Evolutionary conservation across 2,329 filamentous ascomycete genomes (phyloP), one percentile per base, ranked within the genome.

Genomic region (Arthrobotrys iridis): DNA sequence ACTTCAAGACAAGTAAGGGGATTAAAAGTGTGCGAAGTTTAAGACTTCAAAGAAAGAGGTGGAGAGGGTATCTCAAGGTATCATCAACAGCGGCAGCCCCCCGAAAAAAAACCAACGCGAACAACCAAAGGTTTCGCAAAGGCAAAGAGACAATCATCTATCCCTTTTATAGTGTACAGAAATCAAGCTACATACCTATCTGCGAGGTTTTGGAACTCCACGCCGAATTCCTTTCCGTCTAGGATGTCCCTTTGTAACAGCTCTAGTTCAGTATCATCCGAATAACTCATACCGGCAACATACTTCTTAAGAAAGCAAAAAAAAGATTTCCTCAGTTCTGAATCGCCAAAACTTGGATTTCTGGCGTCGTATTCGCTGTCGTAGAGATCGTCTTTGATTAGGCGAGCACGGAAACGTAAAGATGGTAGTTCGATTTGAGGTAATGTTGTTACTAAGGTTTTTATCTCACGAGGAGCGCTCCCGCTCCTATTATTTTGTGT

Each of bases 371-470:
- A 57, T 3, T 75, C 63, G 20, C 43, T 30, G 13, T 45, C 18
- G 22, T 75, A 75, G n/a, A 75, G 30, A 24, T 30, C 11, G 11
- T 75, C 71, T 35, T 75, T 28, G 6, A 75, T 18, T 7, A 75
- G 43, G 10, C 20, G 57, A 10, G 71, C 37, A 22, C 63, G 71
- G 40, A 64, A 68, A 18, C 11, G 48, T 15, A 75, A 43, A 2
- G 37, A 30, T 15, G 30, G 35, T 15, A 63, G 7, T 35, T 58
- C 57, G 10, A 48, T 37, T 5, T 2, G 1, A 35, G 71, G 71
- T 37, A 68, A 8, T 10, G 24, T 50, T 15, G 63, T 20, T 11
- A 37, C 46, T 15, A 59, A 28, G 1, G 40, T 13, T 18, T 24
- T 58, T 5, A 59, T 40, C 4, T 48, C 41, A 11, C 8, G 40